A percentile compares a stretch with the other conserved stretches of the same genome.
Evolutionary conservation across 2,329 filamentous ascomycete genomes (phyloP).

Genomic region (Blastomyces parvus): DNA sequence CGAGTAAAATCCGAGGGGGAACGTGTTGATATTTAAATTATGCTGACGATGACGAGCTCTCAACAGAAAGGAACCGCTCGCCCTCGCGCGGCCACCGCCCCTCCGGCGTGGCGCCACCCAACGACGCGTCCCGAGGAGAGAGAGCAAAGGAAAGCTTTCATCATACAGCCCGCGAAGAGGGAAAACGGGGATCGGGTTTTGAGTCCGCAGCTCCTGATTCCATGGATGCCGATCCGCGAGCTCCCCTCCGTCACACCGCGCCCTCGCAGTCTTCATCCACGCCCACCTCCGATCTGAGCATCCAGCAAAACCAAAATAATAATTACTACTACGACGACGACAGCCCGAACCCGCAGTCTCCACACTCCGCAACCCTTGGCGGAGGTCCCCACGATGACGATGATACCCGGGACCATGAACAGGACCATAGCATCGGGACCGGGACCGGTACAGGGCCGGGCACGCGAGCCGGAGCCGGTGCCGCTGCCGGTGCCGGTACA

Average conservation of each 20-base stretch:
- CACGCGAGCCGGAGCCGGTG: background rate
- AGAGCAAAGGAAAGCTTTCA: background rate
- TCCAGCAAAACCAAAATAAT: background rate
- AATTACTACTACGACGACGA: background rate
- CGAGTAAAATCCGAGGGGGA: background rate
- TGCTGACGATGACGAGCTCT: background rate
- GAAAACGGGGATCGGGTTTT: background rate
- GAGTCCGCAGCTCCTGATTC: constrained; percentile 1
- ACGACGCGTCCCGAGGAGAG: background rate
- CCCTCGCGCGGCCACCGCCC: background rate
- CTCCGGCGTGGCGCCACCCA: background rate
- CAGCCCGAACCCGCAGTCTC: constrained; percentile 1
- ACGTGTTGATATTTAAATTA: background rate
- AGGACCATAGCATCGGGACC: background rate
- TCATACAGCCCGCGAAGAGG: background rate
- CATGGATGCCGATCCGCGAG: constrained; percentile 1
- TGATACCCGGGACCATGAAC: background rate
- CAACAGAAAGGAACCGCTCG: background rate
- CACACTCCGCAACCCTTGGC: constrained; percentile 2
- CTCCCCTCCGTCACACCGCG: background rate
- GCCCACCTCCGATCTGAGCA: background rate
- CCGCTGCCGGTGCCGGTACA: background rate
- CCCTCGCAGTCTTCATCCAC: constrained; percentile 3
- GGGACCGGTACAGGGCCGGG: background rate
- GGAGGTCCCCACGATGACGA: background rate